Percentiles rank a stretch among this genome's conserved stretches.
These are phyloP conservation scores for Penicillium paradoxum DNA, from an alignment of 495 filamentous ascomycete species.

Conservation along the genomic window DNA sequence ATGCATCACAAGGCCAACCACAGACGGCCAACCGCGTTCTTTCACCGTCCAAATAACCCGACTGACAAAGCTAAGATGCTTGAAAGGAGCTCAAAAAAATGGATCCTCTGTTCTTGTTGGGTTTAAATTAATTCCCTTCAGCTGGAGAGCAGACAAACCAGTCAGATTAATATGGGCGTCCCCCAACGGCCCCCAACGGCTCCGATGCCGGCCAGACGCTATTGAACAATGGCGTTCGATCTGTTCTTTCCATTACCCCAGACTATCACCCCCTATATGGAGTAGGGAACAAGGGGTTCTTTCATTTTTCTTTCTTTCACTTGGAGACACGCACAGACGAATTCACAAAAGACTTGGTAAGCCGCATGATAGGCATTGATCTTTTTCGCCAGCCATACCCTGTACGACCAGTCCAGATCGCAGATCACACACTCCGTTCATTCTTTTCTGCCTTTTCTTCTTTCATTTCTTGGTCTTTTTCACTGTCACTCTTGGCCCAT, in stretches of 20 bases:
- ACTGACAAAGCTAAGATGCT: background rate
- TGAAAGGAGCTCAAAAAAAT: background rate
- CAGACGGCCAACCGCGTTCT: constrained; percentile 1
- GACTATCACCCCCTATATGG: background rate
- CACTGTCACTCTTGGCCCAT: background rate
- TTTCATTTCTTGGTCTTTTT: background rate
- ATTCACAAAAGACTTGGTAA: background rate
- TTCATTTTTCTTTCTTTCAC: background rate
- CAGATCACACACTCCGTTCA: background rate
- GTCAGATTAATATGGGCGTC: background rate
- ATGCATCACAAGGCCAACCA: constrained; percentile 7
- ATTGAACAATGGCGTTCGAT: background rate
- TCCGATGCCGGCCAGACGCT: background rate
- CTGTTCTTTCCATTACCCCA: background rate
- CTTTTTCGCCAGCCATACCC: background rate
- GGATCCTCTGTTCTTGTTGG: background rate
- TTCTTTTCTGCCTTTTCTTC: background rate
- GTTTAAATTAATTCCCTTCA: background rate
- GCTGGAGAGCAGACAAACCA: background rate
- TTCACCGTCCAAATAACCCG: background rate
- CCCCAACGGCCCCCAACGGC: background rate
- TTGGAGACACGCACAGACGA: background rate
- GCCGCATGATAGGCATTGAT: constrained; percentile 1
- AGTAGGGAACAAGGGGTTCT: background rate
- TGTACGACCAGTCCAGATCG: constrained; percentile 6